Percentiles rank a stretch among this genome's conserved stretches.
Evolutionary conservation across 371 early-diverging fungal genomes (phyloP).

Genomic region (Entomophthora muscae): DNA sequence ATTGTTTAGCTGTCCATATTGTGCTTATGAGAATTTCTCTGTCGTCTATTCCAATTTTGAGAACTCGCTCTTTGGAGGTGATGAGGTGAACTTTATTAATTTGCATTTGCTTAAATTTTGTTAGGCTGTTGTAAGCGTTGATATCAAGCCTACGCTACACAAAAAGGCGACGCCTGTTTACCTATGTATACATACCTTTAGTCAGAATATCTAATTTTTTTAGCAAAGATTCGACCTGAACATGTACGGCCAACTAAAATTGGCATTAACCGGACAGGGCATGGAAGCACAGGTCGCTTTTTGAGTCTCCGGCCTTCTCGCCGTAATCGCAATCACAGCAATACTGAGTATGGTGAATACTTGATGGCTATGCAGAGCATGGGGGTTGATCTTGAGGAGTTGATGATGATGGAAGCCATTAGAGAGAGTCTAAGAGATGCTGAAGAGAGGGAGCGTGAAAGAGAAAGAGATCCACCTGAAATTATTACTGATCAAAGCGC

Average conservation of each 20-base stretch:
- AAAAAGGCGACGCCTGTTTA: not conserved
- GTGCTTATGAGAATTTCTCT: slow-evolving; percentile 72
- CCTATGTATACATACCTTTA: slow-evolving; percentile 27
- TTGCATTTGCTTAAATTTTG: not conserved
- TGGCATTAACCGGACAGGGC: not conserved
- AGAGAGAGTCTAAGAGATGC: slow-evolving; percentile 47
- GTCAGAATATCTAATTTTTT: not conserved
- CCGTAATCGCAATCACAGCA: slow-evolving; percentile 21
- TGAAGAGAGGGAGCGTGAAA: slow-evolving; percentile 22
- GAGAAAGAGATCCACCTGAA: not conserved
- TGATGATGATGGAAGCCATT: slow-evolving; percentile 85
- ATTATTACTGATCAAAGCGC: not conserved
- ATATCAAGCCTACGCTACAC: not conserved
- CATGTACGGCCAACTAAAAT: not conserved
- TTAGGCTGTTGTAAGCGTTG: not conserved
- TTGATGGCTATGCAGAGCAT: slow-evolving; percentile 41
- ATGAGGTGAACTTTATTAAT: not conserved
- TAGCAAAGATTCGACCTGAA: slow-evolving; percentile 3
- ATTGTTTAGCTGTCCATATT: slow-evolving; percentile 71
- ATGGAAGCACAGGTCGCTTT: not conserved
- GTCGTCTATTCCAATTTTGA: slow-evolving; percentile 31
- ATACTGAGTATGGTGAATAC: slow-evolving; percentile 35
- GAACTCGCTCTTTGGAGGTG: slow-evolving; percentile 3
- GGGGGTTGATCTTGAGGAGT: slow-evolving; percentile 71
- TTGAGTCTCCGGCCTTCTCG: slow-evolving; percentile 9